Evolutionary conservation across 345 rosid genomes (phyloP), one percentile per base, ranked within the genome.

Genomic region (Acer yangbiense): DNA sequence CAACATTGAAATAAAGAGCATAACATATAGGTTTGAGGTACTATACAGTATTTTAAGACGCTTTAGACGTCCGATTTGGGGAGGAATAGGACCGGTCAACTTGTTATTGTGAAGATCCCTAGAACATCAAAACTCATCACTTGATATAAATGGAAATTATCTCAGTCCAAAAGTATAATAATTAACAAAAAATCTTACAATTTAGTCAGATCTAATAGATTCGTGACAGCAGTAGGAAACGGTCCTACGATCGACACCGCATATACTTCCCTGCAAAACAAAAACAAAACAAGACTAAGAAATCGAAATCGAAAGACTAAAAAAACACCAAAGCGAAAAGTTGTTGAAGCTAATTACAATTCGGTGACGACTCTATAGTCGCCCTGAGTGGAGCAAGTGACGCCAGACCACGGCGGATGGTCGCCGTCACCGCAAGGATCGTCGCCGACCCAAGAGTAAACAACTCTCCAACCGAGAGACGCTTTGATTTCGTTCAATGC

Each of bases 401-500:
- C 97, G 72, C 99, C 99, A 60, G 96, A 90, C 99, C 99, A 93
- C 32, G 98, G 94, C 20, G 88, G 97, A 68, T 89, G 91, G 68
- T 88, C 92, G 14, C 93, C 94, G 77, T 92, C 98, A 14, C 98
- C 98, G 16, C 99, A 95, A 18, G 99, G 99, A 81, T 95, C 99
- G 8, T 95, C 99, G 66, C 99, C 99, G 9, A 95, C 90, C 99
- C 99, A 95, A 18, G 98, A 87, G 80, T 95, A 95, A 21, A 93
- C 96, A 46, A 95, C 98, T 82, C 97, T 88, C 99, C 99, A 95
- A 41, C 99, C 99, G 17, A 95, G 89, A 39, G 98, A 95, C 43
- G 99, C 93, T 85, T 95, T 95, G 39, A 95, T 95, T 82, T 95
- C 98, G 82, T 92, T 95, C 84, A 95, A 85, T 52, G 99, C 99